Percentiles rank a stretch among this genome's conserved stretches.
These are phyloP conservation scores for Chrysanthemum lavandulifolium DNA, from an alignment of 129 eudicot species.

Conservation along the genomic window DNA sequence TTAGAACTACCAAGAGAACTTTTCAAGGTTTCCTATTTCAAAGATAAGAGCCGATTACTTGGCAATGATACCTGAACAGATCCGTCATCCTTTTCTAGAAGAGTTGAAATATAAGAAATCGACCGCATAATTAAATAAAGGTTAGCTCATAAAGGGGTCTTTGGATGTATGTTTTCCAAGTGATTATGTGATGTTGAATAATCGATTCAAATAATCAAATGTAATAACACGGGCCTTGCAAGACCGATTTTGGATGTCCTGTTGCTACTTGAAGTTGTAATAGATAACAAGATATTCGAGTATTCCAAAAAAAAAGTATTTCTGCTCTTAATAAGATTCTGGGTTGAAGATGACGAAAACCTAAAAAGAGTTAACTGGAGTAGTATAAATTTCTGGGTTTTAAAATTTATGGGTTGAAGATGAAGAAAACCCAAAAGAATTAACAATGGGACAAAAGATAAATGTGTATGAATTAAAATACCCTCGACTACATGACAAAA, in stretches of 20 bases:
- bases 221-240: not conserved
- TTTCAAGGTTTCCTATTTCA: constrained; percentile 68
- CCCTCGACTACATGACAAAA: too few species aligned
- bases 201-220: not conserved
- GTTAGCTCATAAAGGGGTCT: too few species aligned
- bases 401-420: too few species aligned
- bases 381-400: too few species aligned
- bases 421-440: too few species aligned
- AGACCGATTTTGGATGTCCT: not conserved
- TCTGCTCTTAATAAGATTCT: too few species aligned
- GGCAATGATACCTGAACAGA: constrained; percentile 70
- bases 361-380: too few species aligned
- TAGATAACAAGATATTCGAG: not conserved
- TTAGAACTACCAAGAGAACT: constrained; percentile 39
- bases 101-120: constrained; percentile 62
- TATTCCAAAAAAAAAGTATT: not conserved
- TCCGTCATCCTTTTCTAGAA: constrained; percentile 84
- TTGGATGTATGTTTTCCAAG: too few species aligned
- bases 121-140: constrained; percentile 43
- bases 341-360: too few species aligned
- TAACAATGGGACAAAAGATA: too few species aligned
- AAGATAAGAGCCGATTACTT: constrained; percentile 77
- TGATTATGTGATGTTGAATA: too few species aligned
- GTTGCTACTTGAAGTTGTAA: not conserved
- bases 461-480: too few species aligned